Conservation (phyloP, 2,329 filamentous ascomycete genomes). For the Exophiala phaeomuriformis region DNA sequence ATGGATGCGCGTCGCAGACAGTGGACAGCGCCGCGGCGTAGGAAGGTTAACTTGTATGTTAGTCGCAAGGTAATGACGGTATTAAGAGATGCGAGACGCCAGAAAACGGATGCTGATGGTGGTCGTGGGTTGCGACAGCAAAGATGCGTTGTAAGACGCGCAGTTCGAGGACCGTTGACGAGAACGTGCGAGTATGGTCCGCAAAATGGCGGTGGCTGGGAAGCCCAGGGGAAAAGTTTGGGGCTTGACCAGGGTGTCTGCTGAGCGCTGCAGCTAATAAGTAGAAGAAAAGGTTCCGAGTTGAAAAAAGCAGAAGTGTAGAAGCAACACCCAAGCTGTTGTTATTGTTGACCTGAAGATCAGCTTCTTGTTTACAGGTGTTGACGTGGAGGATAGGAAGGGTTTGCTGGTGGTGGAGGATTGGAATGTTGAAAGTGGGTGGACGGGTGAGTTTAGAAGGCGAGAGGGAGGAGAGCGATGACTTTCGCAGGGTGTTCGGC, state of each 20-base stretch:
- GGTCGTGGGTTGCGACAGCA: constrained; percentile 12
- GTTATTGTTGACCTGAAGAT: neutral
- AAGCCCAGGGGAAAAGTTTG: constrained; percentile 11
- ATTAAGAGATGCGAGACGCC: neutral
- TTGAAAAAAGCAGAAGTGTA: neutral
- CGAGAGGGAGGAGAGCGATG: neutral
- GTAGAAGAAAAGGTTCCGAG: neutral
- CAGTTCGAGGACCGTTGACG: constrained; percentile 5
- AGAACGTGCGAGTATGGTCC: constrained; percentile 5
- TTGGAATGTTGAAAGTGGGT: constrained; percentile 20
- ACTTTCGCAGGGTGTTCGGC: neutral
- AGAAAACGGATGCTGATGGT: neutral
- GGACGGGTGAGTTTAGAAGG: neutral
- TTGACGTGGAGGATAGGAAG: constrained; percentile 2
- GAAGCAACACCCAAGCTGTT: neutral
- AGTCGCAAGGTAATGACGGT: neutral
- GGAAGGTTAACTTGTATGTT: neutral
- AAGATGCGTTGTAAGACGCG: constrained; percentile 18
- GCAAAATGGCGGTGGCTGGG: constrained; percentile 24
- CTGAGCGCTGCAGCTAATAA: neutral
- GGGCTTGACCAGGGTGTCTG: constrained; percentile 12
- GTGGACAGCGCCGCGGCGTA: constrained; percentile 6
- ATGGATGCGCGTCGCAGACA: constrained; percentile 1
- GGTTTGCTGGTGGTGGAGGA: constrained; percentile 7
- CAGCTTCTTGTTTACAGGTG: constrained; percentile 2